Evolutionary conservation across 148 eudicot genomes (phyloP), one percentile per base, ranked within the genome.

Genomic region (Limonium bicolor): DNA sequence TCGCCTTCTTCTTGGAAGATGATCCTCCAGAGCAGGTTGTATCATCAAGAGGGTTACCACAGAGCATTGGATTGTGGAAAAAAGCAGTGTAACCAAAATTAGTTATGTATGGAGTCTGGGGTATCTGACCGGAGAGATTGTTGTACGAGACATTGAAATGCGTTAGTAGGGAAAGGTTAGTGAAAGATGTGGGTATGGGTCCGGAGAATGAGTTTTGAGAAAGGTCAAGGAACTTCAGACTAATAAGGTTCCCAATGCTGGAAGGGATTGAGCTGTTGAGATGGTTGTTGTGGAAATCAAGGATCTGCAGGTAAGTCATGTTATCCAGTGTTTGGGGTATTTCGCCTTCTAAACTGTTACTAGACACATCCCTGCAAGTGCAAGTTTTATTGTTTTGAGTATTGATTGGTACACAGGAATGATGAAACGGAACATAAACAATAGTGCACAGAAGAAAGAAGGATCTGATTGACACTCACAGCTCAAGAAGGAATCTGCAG

Each of bases 341-440:
- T 63, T 70, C 77, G 54, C 93, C 95, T 22, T 73, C 69, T 53
- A 90, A 69, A 51, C 62, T 64, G 66, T 90, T 90, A 20, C 88
- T 78, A 20, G 93, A 84, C 55, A 90, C 56, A 60, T 90, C 86
- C 82, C 97, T 90, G 88, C 84, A 84, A n/a, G n/a, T n/a, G 39
- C 30, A 65, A 25, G 20, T 54, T 44, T 52, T 37, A 59, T 40
- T 34, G 43, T n/a, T 32, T 1, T n/a, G n/a, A n/a, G n/a, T n/a
- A n/a, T n/a, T n/a, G n/a, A n/a, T 8, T 16, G 18, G 17, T 38
- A 0, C 18, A 3, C n/a, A 43, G 22, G 13, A 22, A 3, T 22
- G 2, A 24, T 6, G 5, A 5, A 20, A 10, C 17, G 0, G 48
- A 20, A 20, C 21, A 35, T 8, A 2, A 33, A 10, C 10, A 58